Conservation (phyloP, 2,329 filamentous ascomycete genomes). For the Phymatotrichopsis omnivora region DNA sequence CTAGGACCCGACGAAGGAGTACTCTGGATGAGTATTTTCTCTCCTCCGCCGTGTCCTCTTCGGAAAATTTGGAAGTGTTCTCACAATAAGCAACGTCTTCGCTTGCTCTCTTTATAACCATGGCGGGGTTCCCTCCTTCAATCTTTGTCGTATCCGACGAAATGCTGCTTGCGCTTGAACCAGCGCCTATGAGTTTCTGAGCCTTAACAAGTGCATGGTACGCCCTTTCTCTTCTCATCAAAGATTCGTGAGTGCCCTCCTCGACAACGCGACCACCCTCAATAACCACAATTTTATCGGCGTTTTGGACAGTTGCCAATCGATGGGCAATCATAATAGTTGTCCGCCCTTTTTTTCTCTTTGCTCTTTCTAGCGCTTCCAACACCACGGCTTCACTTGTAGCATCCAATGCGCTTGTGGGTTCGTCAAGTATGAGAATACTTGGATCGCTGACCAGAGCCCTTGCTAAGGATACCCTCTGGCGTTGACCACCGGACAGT, state of each 20-base stretch:
- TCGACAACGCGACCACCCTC: constrained; percentile 36
- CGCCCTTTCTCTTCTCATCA: constrained; percentile 31
- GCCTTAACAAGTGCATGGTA: constrained; percentile 37
- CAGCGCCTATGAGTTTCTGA: constrained; percentile 30
- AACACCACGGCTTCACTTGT: constrained; percentile 31
- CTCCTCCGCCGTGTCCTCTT: constrained; percentile 1
- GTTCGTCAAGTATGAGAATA: constrained; percentile 30
- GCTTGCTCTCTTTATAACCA: no score
- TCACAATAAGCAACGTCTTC: constrained; percentile 4
- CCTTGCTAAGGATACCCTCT: constrained; percentile 29
- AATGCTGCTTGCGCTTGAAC: constrained; percentile 22
- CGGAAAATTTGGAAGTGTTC: not conserved
- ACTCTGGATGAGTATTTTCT: constrained; percentile 14
- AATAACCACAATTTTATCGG: constrained; percentile 39
- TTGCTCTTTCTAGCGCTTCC: constrained; percentile 36
- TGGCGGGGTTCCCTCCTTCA: no score
- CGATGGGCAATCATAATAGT: constrained; percentile 39
- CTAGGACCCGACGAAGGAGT: constrained; percentile 30
- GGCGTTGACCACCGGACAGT: constrained; percentile 29
- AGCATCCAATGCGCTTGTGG: constrained; percentile 30
- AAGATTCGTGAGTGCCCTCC: constrained; percentile 34
- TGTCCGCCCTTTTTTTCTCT: constrained; percentile 34
- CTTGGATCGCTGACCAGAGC: constrained; percentile 34
- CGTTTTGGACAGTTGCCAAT: constrained; percentile 36
- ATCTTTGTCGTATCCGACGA: constrained; percentile 23